A percentile compares a stretch with the other conserved stretches of the same genome.
Conservation (phyloP, 192 early-diverging fungal genomes). For the Coemansia interrupta region DNA sequence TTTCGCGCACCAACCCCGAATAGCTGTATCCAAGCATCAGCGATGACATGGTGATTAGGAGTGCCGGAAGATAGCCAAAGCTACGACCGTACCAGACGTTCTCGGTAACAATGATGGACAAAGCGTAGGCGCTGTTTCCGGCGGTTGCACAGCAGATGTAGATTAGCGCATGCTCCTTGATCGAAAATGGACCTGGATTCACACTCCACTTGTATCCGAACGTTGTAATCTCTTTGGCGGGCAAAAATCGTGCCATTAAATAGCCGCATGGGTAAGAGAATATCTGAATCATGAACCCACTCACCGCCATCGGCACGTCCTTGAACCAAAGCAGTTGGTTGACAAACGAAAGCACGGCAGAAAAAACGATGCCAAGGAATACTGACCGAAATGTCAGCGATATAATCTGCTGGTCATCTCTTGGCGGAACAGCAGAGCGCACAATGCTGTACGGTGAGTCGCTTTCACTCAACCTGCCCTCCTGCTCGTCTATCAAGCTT, state of each 20-base stretch:
- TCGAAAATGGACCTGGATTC: conserved; percentile 57
- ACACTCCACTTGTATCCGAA: conserved; percentile 31
- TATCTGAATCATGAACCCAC: conserved; percentile 13
- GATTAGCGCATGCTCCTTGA: conserved; percentile 56
- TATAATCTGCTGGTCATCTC: conserved; percentile 56
- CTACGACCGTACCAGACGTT: conserved; percentile 57
- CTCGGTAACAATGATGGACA: conserved; percentile 54
- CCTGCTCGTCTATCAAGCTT: not conserved
- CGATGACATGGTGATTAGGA: conserved; percentile 57
- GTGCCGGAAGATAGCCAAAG: conserved; percentile 54
- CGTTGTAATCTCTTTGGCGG: conserved; percentile 15
- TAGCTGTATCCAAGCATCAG: conserved; percentile 65
- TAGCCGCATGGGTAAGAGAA: conserved; percentile 7
- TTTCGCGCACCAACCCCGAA: conserved; percentile 58
- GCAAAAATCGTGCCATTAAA: conserved; percentile 4
- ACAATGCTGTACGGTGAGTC: conserved; percentile 15
- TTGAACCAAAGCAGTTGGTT: conserved; percentile 49
- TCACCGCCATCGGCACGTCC: conserved; percentile 24
- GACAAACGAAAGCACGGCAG: conserved; percentile 41
- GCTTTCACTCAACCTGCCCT: not conserved
- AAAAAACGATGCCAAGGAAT: conserved; percentile 61
- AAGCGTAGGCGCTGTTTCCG: conserved; percentile 35
- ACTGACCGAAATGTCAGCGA: conserved; percentile 63
- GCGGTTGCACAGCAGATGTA: conserved; percentile 14
- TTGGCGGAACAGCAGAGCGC: conserved; percentile 13